phyloP scores from a whole-genome alignment of 805 yeast genomes.

The Starmerella vaccinii region DNA sequence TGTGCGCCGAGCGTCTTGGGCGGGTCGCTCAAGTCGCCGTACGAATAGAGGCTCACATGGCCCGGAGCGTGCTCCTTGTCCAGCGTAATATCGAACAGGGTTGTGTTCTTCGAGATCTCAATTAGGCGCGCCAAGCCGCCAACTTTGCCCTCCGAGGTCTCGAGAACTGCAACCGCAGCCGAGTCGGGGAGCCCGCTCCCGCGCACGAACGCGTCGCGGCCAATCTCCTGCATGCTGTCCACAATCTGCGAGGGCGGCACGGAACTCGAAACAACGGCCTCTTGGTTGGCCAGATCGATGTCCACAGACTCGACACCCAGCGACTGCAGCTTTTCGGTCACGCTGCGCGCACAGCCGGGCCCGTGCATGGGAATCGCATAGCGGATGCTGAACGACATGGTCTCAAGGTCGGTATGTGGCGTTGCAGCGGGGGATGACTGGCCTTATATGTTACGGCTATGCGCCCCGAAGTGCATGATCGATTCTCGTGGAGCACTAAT shows the following conservation, averaged over 20 bases:
- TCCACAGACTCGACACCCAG: conserved; percentile 41
- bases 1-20: conserved; percentile 30
- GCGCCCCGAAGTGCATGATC: neutral
- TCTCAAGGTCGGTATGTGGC: neutral
- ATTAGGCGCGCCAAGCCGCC: conserved; percentile 84
- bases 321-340: conserved; percentile 42
- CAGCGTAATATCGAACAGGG: conserved; percentile 68
- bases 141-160: conserved; percentile 56
- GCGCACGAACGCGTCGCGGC: conserved; percentile 82
- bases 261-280: conserved; percentile 58
- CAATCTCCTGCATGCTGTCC: conserved; percentile 55
- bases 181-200: conserved; percentile 81
- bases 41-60: conserved; percentile 49
- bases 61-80: conserved; percentile 35
- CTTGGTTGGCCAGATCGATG: conserved; percentile 48
- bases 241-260: conserved; percentile 70
- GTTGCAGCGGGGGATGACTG: neutral
- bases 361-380: conserved; percentile 85
- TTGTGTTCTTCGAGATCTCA: conserved; percentile 42
- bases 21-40: conserved; percentile 61
- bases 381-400: conserved; percentile 18
- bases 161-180: conserved; percentile 86
- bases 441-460: neutral
- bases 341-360: conserved; percentile 54
- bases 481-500: neutral